Percentiles rank a stretch among this genome's conserved stretches.
These are phyloP conservation scores for Setaria italica DNA, from an alignment of 202 grass and related monocot species.

Conservation along the genomic window DNA sequence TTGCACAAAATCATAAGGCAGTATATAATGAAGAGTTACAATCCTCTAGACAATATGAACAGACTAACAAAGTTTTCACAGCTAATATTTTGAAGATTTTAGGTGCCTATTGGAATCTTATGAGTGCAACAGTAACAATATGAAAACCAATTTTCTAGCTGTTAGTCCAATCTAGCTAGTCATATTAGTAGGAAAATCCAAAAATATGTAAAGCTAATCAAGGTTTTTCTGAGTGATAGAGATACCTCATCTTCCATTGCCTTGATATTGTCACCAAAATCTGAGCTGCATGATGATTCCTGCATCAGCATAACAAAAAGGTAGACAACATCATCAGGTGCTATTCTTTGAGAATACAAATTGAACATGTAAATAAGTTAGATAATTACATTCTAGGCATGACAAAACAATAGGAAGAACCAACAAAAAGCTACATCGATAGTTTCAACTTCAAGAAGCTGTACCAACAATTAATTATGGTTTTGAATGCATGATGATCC, in stretches of 20 bases:
- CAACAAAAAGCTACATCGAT: background rate
- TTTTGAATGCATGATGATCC: background rate
- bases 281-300: constrained; percentile 44
- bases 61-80: background rate
- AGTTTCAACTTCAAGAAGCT: background rate
- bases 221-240: constrained; percentile 16
- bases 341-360: constrained; percentile 6
- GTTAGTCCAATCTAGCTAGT: background rate
- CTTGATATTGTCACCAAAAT: constrained; percentile 49
- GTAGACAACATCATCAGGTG: constrained; percentile 34
- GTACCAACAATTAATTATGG: background rate
- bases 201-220: background rate
- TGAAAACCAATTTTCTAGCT: constrained; percentile 17
- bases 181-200: background rate
- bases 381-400: background rate
- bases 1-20: background rate
- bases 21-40: background rate
- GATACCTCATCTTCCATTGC: constrained; percentile 63
- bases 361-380: background rate
- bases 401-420: background rate
- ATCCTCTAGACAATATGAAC: background rate
- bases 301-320: constrained; percentile 54
- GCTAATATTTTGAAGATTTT: background rate
- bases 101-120: background rate
- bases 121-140: background rate